A percentile compares a stretch with the other conserved stretches of the same genome.
phyloP scores from a whole-genome alignment of 1,284 basidiomycete species.

The Irpex lacteus region DNA sequence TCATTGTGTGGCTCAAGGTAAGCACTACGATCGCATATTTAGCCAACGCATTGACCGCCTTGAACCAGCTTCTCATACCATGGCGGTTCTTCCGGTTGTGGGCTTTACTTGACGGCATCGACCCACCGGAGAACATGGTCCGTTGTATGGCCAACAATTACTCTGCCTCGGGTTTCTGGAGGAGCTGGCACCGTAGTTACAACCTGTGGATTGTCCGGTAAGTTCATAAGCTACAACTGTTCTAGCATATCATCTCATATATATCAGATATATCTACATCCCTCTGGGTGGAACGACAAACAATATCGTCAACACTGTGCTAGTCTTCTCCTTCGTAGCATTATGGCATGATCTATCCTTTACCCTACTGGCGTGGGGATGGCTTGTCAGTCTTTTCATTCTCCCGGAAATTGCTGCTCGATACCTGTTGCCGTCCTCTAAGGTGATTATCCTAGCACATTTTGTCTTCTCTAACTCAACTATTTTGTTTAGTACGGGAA shows the following conservation, averaged over 20 bases:
- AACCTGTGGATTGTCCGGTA: constrained; percentile 95
- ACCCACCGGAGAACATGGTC: constrained; percentile 98
- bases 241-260: neutral
- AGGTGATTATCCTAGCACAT: constrained; percentile 40
- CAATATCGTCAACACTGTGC: constrained; percentile 63
- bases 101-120: constrained; percentile 87
- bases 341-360: constrained; percentile 97
- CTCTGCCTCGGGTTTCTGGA: constrained; percentile 91
- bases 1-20: constrained; percentile 97
- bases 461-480: neutral
- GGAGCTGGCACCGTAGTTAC: constrained; percentile 95
- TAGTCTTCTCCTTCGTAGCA: constrained; percentile 98
- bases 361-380: constrained; percentile 92
- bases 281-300: constrained; percentile 84
- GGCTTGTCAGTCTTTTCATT: constrained; percentile 92
- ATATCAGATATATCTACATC: constrained; percentile 86
- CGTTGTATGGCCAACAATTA: constrained; percentile 99
- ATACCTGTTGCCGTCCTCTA: constrained; percentile 57
- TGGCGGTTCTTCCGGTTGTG: constrained; percentile 98
- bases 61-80: constrained; percentile 79
- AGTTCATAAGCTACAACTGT: constrained; percentile 11
- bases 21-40: constrained; percentile 14
- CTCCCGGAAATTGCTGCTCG: constrained; percentile 78
- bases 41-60: neutral
- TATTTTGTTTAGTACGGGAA: constrained; percentile 56